A percentile compares a stretch with the other conserved stretches of the same genome.
Evolutionary conservation across 352 stramenopile genomes (phyloP).

Genomic region (Phytophthora boehmeriae): DNA sequence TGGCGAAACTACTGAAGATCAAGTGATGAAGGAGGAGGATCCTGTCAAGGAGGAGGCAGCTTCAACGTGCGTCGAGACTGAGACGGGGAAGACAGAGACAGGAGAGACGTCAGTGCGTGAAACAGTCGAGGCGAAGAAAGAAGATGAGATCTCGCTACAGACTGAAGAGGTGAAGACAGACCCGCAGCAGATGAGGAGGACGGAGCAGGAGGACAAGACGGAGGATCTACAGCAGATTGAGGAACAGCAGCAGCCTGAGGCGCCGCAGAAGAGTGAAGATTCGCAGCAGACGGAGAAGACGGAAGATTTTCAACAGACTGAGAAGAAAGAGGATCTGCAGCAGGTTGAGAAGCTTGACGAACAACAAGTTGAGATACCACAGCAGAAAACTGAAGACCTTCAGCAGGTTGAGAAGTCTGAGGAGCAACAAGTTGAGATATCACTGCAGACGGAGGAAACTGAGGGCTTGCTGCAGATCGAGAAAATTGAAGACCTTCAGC

Average conservation of each 20-base stretch:
- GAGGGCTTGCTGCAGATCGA: not conserved
- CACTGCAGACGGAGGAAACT: slow-evolving; percentile 1
- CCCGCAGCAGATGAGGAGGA: not conserved
- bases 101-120: not conserved
- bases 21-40: slow-evolving; percentile 2
- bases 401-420: too few species aligned
- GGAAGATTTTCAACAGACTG: not conserved
- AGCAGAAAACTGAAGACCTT: too few species aligned
- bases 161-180: not conserved
- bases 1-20: not conserved
- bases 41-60: not conserved
- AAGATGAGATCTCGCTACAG: not conserved
- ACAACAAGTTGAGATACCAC: too few species aligned
- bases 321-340: too few species aligned
- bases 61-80: not conserved
- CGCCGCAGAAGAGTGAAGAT: not conserved
- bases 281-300: not conserved
- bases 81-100: not conserved
- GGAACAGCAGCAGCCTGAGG: too few species aligned
- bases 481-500: too few species aligned
- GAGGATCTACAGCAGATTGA: not conserved
- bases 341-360: too few species aligned
- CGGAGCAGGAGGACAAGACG: too few species aligned
- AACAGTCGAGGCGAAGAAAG: slow-evolving; percentile 1
- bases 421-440: not conserved